phyloP scores from a whole-genome alignment of 305 asterid genomes.

The Fraxinus latifolia region DNA sequence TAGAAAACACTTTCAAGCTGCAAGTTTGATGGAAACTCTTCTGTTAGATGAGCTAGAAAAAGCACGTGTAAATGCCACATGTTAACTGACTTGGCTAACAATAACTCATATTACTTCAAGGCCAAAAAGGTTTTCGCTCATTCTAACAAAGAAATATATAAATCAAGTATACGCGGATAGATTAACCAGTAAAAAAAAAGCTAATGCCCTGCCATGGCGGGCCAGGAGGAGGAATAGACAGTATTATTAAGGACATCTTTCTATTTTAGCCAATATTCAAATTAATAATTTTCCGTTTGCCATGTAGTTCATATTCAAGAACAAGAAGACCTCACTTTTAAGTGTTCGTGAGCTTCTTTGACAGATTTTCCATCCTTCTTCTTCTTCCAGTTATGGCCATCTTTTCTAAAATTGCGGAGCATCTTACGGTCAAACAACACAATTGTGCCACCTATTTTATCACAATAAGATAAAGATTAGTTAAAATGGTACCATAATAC shows the following conservation, averaged over 20 bases:
- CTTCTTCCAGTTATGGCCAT: slow-evolving; percentile 98
- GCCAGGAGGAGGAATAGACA: not conserved
- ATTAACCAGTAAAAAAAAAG: not conserved
- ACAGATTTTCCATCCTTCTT: slow-evolving; percentile 95
- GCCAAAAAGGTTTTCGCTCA: not conserved
- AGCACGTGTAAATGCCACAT: not conserved
- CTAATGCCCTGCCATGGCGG: not conserved
- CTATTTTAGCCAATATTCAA: not conserved
- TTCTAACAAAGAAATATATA: not conserved
- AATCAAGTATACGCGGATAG: not conserved
- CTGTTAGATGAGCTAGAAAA: not conserved
- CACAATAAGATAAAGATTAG: slow-evolving; percentile 25
- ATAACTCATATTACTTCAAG: not conserved
- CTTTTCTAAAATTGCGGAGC: slow-evolving; percentile 96
- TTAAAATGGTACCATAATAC: slow-evolving; percentile 12
- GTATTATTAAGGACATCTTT: not conserved
- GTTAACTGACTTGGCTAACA: not conserved
- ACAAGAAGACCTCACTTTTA: slow-evolving; percentile 57
- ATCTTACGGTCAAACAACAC: slow-evolving; percentile 92
- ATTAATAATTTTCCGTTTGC: not conserved
- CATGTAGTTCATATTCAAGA: slow-evolving; percentile 10
- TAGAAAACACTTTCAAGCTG: not conserved
- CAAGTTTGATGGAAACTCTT: not conserved
- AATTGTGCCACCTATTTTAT: slow-evolving; percentile 74
- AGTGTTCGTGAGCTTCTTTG: slow-evolving; percentile 97